phyloP scores from a whole-genome alignment of 352 stramenopile species.

The Phytopythium boreale region DNA sequence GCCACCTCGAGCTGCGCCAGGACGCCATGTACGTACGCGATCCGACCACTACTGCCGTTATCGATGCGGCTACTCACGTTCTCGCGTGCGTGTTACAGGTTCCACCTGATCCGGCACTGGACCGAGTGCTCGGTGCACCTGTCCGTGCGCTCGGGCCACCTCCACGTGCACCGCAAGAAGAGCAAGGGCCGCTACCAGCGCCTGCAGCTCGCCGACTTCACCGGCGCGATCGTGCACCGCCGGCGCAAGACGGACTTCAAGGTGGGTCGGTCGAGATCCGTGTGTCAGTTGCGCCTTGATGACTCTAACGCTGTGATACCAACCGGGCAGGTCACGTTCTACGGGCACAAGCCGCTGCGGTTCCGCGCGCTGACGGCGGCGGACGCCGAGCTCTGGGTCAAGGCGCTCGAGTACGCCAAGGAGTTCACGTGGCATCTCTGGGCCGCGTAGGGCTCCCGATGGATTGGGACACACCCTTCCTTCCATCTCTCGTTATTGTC shows the following conservation, averaged over 20 bases:
- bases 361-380: slow-evolving; percentile 13
- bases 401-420: slow-evolving; percentile 31
- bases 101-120: slow-evolving; percentile 23
- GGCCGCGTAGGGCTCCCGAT: not conserved
- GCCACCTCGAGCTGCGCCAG: slow-evolving; percentile 21
- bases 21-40: slow-evolving; percentile 14
- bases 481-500: not conserved
- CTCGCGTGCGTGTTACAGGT: slow-evolving; percentile 4
- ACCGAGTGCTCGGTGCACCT: slow-evolving; percentile 22
- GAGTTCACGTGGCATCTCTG: slow-evolving; percentile 25
- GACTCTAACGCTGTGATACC: not conserved
- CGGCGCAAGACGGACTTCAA: slow-evolving; percentile 20
- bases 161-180: slow-evolving; percentile 29
- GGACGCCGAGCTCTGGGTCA: slow-evolving; percentile 26
- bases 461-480: no score
- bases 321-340: slow-evolving; percentile 17
- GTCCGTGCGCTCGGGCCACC: slow-evolving; percentile 21
- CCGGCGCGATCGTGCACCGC: slow-evolving; percentile 18
- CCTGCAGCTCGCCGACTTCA: slow-evolving; percentile 23
- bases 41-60: not conserved
- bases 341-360: slow-evolving; percentile 18
- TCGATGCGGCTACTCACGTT: not conserved
- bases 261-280: slow-evolving; percentile 2
- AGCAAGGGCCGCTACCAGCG: slow-evolving; percentile 10
- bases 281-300: not conserved